Conservation (phyloP, 139 green algal species). For the Parachlorella kessleri region DNA sequence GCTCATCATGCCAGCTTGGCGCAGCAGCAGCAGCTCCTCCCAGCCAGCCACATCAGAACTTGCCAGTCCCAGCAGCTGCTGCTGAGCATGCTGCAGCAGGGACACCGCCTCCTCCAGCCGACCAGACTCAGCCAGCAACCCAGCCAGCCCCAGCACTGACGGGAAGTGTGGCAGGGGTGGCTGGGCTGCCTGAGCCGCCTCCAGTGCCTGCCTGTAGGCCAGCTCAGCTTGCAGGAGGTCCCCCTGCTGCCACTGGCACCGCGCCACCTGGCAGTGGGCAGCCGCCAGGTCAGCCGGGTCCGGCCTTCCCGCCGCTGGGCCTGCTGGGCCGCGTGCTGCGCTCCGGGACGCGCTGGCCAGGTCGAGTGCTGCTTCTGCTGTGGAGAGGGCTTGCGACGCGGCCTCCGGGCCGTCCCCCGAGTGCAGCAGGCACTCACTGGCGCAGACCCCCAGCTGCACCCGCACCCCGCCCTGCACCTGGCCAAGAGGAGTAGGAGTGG, state of each 20-base stretch:
- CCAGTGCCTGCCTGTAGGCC: slow-evolving; percentile 12
- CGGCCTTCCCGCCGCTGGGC: no score
- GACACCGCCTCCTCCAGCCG: background rate
- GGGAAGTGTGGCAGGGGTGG: no score
- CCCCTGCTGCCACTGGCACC: background rate
- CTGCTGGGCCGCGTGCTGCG: no score
- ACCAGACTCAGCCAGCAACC: no score
- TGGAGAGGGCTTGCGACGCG: slow-evolving; percentile 24
- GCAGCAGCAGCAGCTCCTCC: slow-evolving; percentile 9
- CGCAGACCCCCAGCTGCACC: slow-evolving; percentile 23
- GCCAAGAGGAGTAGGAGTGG: no score
- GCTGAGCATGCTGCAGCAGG: background rate
- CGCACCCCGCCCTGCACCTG: background rate
- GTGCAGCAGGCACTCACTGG: slow-evolving; percentile 43
- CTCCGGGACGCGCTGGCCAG: background rate
- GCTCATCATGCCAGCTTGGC: background rate
- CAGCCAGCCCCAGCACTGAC: no score
- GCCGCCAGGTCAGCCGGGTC: background rate
- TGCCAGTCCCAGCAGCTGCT: background rate
- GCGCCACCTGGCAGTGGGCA: background rate
- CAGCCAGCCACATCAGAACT: background rate
- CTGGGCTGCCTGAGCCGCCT: no score
- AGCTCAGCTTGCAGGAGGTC: background rate
- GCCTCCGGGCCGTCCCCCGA: slow-evolving; percentile 18
- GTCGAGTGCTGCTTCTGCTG: background rate